Conservation (phyloP, 1,284 basidiomycete species). For the Sparassis latifolia region DNA sequence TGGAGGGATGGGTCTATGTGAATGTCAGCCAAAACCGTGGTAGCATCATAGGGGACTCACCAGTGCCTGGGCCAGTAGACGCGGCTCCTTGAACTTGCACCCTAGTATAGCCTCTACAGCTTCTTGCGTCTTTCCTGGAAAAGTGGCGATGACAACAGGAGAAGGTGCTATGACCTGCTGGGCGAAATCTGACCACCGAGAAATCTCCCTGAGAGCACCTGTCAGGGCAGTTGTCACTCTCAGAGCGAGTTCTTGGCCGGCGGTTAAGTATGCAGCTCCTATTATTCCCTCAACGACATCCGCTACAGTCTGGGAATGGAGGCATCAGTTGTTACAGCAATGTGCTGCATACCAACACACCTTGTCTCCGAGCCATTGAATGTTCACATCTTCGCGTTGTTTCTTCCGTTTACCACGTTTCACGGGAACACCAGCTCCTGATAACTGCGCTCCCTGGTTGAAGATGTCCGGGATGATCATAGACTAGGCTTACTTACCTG, state of each 20-base stretch:
- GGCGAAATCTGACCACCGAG: slow-evolving; percentile 66
- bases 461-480: too few relatives aligned
- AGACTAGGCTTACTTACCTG: too few relatives aligned
- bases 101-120: slow-evolving; percentile 60
- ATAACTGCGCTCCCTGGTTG: too few relatives aligned
- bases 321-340: background rate
- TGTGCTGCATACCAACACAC: slow-evolving; percentile 27
- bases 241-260: slow-evolving; percentile 59
- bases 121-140: slow-evolving; percentile 34
- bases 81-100: slow-evolving; percentile 49
- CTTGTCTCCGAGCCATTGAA: slow-evolving; percentile 72
- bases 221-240: slow-evolving; percentile 55
- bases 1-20: slow-evolving; percentile 56
- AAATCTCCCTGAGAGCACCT: slow-evolving; percentile 52
- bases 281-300: slow-evolving; percentile 80
- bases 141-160: slow-evolving; percentile 22
- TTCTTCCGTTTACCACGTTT: slow-evolving; percentile 36
- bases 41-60: slow-evolving; percentile 32
- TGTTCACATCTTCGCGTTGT: slow-evolving; percentile 37
- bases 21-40: background rate
- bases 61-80: slow-evolving; percentile 65
- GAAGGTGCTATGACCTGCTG: slow-evolving; percentile 39
- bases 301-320: slow-evolving; percentile 53
- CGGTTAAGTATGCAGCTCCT: slow-evolving; percentile 70
- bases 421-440: background rate